Base-by-base conservation (phyloP, 441 rosid species). In the Geranium incanum region DNA sequence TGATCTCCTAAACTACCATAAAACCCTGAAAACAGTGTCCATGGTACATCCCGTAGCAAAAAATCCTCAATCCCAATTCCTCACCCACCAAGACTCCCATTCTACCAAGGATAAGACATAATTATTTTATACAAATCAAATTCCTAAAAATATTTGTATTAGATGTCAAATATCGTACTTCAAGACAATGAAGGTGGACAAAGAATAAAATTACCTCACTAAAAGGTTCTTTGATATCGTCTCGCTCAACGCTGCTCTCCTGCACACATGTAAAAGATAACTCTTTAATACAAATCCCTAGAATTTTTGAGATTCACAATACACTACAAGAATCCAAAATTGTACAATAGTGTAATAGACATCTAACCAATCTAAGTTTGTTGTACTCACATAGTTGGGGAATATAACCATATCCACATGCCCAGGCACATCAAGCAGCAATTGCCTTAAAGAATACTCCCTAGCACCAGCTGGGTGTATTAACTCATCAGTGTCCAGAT, bases 321-420 rank as follows among this genome's bases (percentile, higher is more conserved):
- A 71, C 11, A 13, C 74, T 50, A 28, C 4, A 73, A 69, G 50
- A 48, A 71, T n/a, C 70, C 18, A 33, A 45, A 45, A 67, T 41
- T 19, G 68, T 68, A 75, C 67, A 39, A 78, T 23, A 39, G 52
- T 7, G 1, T 19, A 67, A n/a, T 63, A 67, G 63, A 63, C 21
- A 23, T 70, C 75, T 50, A 39, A 39, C 21, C 21, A 21, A 21
- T 21, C 21, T 21, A 21, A 28, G 43, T 45, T 45, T 1, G 2
- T 45, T 45, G 9, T 18, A 55, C 94, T 82, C 81, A 89, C 94
- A 76, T 89, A 89, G 80, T 89, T 89, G 23, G 94, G 94, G 76
- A 89, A 89, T 77, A 89, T 77, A 59, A 89, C 91, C 94, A 89
- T 86, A 81, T 89, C 91, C 65, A 89, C 87, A 73, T 87, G 82